phyloP scores from a whole-genome alignment of 768 basidiomycete genomes.

The Gymnopilus dilepis region DNA sequence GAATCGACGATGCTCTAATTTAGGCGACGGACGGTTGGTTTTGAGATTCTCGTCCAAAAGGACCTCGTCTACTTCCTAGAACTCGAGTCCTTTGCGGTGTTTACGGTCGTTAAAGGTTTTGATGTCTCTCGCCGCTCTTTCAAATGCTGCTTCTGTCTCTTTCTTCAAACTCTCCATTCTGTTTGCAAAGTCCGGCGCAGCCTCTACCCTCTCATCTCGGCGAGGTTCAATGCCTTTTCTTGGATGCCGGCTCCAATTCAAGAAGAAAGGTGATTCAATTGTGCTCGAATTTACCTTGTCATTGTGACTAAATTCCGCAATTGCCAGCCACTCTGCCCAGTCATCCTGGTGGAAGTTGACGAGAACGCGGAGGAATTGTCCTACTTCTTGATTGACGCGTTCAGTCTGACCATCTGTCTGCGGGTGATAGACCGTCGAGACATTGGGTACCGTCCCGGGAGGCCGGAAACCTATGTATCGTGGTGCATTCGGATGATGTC shows the following conservation, averaged over 20 bases:
- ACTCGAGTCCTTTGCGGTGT: neutral
- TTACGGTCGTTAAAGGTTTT: conserved; percentile 5
- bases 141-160: conserved; percentile 9
- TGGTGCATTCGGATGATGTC: neutral
- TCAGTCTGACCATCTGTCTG: conserved; percentile 29
- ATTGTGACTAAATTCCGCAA: conserved; percentile 28
- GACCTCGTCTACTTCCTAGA: conserved; percentile 5
- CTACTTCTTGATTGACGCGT: conserved; percentile 27
- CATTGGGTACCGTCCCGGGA: neutral
- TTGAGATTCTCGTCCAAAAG: conserved; percentile 8
- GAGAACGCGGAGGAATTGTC: conserved; percentile 24
- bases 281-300: conserved; percentile 11
- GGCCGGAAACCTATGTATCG: neutral
- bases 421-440: conserved; percentile 17
- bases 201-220: neutral
- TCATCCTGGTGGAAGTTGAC: conserved; percentile 22
- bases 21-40: conserved; percentile 1
- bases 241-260: neutral
- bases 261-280: conserved; percentile 17
- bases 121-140: conserved; percentile 10
- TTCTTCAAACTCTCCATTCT: conserved; percentile 7
- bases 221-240: conserved; percentile 1
- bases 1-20: conserved; percentile 10
- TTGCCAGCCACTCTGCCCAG: conserved; percentile 19
- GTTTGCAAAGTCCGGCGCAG: neutral